Percentiles rank a stretch among this genome's conserved stretches.
Conservation (phyloP, 768 basidiomycete genomes). For the Phaffia tasmanica region DNA sequence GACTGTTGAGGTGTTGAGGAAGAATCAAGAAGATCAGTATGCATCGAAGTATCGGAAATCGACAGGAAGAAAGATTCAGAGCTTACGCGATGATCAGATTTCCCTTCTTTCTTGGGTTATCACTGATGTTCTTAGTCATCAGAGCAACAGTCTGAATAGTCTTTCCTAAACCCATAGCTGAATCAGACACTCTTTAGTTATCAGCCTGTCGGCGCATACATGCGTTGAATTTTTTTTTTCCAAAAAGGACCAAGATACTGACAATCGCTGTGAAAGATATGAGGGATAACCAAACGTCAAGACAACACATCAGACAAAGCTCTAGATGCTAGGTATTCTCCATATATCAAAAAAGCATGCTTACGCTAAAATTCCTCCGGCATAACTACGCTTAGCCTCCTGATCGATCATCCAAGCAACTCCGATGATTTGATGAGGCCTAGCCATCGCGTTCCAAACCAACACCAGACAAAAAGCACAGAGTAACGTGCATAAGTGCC, state of each 20-base stretch:
- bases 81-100: constrained; percentile 56
- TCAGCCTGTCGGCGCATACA: neutral
- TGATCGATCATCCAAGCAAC: constrained; percentile 64
- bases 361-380: constrained; percentile 36
- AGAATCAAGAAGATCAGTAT: neutral
- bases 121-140: constrained; percentile 48
- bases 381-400: constrained; percentile 30
- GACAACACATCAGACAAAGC: neutral
- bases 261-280: neutral
- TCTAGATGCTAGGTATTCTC: constrained; percentile 53
- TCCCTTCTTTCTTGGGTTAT: constrained; percentile 48
- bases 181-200: neutral
- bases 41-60: neutral
- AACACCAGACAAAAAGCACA: neutral
- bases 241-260: neutral
- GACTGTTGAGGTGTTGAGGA: neutral
- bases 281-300: too few relatives aligned
- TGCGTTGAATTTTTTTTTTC: too few relatives aligned
- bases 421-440: constrained; percentile 63
- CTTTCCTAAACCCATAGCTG: constrained; percentile 29
- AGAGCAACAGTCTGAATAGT: constrained; percentile 45
- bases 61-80: neutral
- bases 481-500: too few relatives aligned
- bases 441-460: constrained; percentile 37
- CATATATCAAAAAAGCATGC: constrained; percentile 98